Evolutionary conservation across 2,329 filamentous ascomycete species (phyloP), one percentile per base, ranked within the genome.

Genomic region (Magnaporthales sp.): DNA sequence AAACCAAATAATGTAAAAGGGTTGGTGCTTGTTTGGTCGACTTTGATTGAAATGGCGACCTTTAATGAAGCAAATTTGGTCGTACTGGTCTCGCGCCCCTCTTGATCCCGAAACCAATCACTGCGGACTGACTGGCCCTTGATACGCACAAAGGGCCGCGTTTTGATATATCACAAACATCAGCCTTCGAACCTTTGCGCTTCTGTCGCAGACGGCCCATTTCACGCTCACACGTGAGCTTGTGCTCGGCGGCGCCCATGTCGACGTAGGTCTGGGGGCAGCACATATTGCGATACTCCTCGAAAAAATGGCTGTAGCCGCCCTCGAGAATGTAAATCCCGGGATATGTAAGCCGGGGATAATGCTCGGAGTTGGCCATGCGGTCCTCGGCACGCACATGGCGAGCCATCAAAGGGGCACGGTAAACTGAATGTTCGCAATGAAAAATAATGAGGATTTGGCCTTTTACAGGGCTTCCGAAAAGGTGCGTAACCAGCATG

Each of bases 281-380:
- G 82, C 95, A 99, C 68, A 93, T 88, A 62, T 84, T 80, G 66
- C 89, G 88, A 76, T 97, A 88, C 70, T 91, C 83, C 26, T 86
- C 81, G 77, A 94, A 99, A 82, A 99, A 99, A 30, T 88, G 88
- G 77, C 92, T 97, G 80, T 99, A 99, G 60, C 95, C 95, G 68
- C 95, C 95, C 71, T 98, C 93, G 56, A 99, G 83, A 72, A 99
- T 96, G 78, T 99, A 99, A 70, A 98, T 89, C 77, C 99, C 95
- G 2, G 95, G 95, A 74, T 96, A 99, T n/a, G 89, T 93, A 68
- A 99, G 86, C 68, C 84, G 86, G 22, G 95, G 95, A 75, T 98
- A 99, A 70, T 86, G 85, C 76, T 95, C 92, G 66, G 88, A 87
- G 77, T 99, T 99, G 74, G 88, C 83, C 51, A 88, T 87, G 68